Base-by-base conservation (phyloP, 805 yeast species). In the Nakazawaea anatomiae region DNA sequence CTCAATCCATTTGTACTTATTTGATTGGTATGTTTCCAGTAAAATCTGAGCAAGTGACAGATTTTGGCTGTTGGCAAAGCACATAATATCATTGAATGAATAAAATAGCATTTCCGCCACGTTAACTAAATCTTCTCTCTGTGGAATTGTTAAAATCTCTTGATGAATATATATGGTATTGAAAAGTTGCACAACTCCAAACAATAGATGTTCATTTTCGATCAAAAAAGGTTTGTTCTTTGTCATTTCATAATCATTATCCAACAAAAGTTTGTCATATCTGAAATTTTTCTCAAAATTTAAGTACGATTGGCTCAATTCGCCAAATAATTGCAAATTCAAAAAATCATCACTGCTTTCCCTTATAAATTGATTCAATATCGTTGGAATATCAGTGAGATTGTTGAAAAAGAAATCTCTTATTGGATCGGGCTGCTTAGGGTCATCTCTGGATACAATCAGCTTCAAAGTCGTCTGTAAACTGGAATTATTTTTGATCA, bases 1-100 rank as follows among this genome's bases (percentile, higher is more conserved):
- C 27, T 71, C 68, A 10, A 85, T 78, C 96, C 96, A 90, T 10
- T 58, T 46, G 27, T n/a, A 32, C 34, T 43, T 51, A 25, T 46
- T 46, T 12, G 41, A 25, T 2, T 36, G 30, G 39, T 46, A 51
- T 14, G 35, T 39, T 39, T 42, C 47, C 6, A 6, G 6, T 7
- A 48, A 12, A 3, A 6, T 10, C 10, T 14, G 32, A 6, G 6
- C 5, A 3, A 32, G 6, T 25, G 25, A n/a, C n/a, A 27, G 12
- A 12, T 44, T 38, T 34, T 49, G 52, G 11, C 40, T 36, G 14
- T 35, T 8, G 4, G 32, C 12, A 34, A 42, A 49, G 34, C 52
- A 30, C 28, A 44, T 10, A 9, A 32, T 27, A 32, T 51, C 53
- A 34, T 51, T 51, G 39, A 46, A 51, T 4, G 47, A 34, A 38